Base-by-base conservation (phyloP, 2,329 filamentous ascomycete genomes). In the Ilyonectria destructans region DNA sequence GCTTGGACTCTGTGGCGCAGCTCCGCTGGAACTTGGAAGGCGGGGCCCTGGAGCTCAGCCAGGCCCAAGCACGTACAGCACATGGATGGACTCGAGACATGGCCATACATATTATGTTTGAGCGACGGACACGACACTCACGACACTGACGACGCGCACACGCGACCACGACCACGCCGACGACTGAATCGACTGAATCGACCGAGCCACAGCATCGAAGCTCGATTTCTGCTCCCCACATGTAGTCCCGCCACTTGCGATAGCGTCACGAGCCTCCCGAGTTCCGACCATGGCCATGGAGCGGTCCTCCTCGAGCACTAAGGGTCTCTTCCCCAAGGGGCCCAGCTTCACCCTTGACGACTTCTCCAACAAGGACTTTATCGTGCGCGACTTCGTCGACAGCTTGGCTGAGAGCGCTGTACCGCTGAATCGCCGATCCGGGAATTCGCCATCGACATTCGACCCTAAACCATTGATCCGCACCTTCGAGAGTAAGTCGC, bases 301-400 rank as follows among this genome's bases (percentile, higher is more conserved):
- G 74, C 81, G 83, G 74, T 79, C 83, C 71, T 80, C 79, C 75
- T 80, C 80, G 69, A 86, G 85, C 68, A 87, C 89, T 74, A 88
- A 91, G 82, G 87, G 90, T 73, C 87, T 95, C 78, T 96, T 93
- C 79, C 92, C 92, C 65, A 90, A 90, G 80, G 93, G 92, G 45
- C 93, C 94, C 68, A 92, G 88, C 80, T 98, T 98, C 84, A 94
- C 91, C 10, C 87, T 98, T 69, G 94, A 97, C 51, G 95, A 95
- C 83, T 94, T 95, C 82, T 93, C 93, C 65, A 93, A 87, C 80
- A 93, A 93, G 77, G 96, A 98, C 83, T 99, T 98, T 78, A 98
- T 98, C 71, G 96, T 98, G 73, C 95, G 97, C 78, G 96, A 99
- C 84, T 99, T 99, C 80, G 92, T 99, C 75, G 97, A 99, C 80